Evolutionary conservation across 345 rosid genomes (phyloP), one percentile per base, ranked within the genome.

Genomic region (Atalantia buxifolia): DNA sequence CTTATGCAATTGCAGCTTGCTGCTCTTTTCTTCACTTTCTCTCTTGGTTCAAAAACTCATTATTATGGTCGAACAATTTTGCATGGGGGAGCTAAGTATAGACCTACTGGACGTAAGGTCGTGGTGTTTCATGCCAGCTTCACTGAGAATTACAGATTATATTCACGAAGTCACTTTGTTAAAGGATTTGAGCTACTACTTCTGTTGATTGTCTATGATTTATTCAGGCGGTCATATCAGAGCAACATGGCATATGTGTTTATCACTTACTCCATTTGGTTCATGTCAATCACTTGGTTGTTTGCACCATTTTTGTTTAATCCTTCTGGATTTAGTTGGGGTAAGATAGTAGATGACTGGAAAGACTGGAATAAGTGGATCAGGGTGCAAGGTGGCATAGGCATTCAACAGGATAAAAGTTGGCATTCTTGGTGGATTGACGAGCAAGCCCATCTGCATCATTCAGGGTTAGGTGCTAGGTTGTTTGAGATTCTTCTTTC

Each of bases 401-500:
- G 99, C 66, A 93, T 93, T 80, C 96, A 90, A 71, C 93, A 92
- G 66, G 97, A 95, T 69, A 95, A 92, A 84, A 95, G 99, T 84
- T 95, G 99, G 99, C 90, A 95, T 76, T 93, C 99, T 22, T 95
- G 99, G 99, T 95, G 99, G 99, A 83, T 81, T 35, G 97, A 93
- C 25, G 98, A 93, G 79, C 99, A 95, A 85, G 88, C 89, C 35
- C 99, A 92, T 84, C 90, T 95, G 59, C 89, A 83, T 71, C 91
- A 83, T 68, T 92, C 95, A 9, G 94, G 98, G 57, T 80, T 90
- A 24, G 92, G 89, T 21, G 95, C 97, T 81, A 88, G 96, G 69
- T 71, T 88, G 71, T 81, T 91, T 30, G 98, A 95, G 84, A 85
- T 95, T 3, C 76, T 95, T 81, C 90, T 95, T 36, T 93, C 98